These are phyloP conservation scores for Fusarium duplospermum DNA, from an alignment of 2,329 filamentous ascomycete genomes.

Conservation along the genomic window DNA sequence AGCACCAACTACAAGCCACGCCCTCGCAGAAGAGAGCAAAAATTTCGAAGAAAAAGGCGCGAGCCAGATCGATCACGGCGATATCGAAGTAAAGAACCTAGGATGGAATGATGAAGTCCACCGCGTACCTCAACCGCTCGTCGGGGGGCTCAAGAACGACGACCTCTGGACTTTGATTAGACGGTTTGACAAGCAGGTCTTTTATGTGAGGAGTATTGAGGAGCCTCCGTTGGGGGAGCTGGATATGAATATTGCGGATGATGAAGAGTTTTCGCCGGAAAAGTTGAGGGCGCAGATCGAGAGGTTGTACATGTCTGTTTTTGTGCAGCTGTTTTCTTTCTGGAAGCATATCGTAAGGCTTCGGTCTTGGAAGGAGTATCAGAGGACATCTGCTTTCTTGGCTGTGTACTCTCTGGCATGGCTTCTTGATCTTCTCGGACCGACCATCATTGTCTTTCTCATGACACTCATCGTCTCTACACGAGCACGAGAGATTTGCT, in stretches of 20 bases:
- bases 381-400: conserved; percentile 73
- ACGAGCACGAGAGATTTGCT: conserved; percentile 70
- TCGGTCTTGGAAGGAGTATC: conserved; percentile 81
- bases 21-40: conserved; percentile 49
- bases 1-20: conserved; percentile 51
- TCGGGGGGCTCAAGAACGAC: conserved; percentile 77
- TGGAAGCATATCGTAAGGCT: conserved; percentile 81
- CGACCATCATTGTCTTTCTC: conserved; percentile 67
- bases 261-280: conserved; percentile 87
- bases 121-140: conserved; percentile 67
- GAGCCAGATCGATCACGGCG: conserved; percentile 60
- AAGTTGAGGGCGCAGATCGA: conserved; percentile 84
- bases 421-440: conserved; percentile 77
- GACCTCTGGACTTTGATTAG: conserved; percentile 78
- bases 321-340: conserved; percentile 72
- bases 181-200: conserved; percentile 78
- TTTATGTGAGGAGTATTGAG: conserved; percentile 74
- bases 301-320: conserved; percentile 83
- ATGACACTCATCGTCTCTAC: conserved; percentile 76
- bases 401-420: conserved; percentile 72
- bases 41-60: conserved; percentile 55
- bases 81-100: conserved; percentile 70
- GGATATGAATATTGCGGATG: conserved; percentile 83
- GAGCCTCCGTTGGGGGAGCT: conserved; percentile 69
- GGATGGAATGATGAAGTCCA: conserved; percentile 75